A percentile compares a stretch with the other conserved stretches of the same genome.
These are phyloP conservation scores for Kwoniella europaea DNA, from an alignment of 768 basidiomycete genomes.

Conservation along the genomic window DNA sequence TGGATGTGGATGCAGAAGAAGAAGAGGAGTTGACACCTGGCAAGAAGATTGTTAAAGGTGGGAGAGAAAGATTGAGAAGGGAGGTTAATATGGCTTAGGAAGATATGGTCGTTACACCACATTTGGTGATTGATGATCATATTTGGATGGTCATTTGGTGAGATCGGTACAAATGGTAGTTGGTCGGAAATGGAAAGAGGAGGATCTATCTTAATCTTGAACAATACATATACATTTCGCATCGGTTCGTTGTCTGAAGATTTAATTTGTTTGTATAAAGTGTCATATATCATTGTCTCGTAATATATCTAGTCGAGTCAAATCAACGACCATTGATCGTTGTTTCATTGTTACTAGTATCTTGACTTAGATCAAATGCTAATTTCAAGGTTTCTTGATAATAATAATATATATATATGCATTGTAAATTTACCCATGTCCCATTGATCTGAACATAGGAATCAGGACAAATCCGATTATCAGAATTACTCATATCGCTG, in stretches of 20 bases:
- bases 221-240: background rate
- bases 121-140: no score
- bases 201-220: background rate
- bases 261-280: background rate
- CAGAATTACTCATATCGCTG: no score
- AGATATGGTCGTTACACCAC: background rate
- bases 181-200: background rate
- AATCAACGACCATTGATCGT: background rate
- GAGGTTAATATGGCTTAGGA: conserved; percentile 25
- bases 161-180: no score
- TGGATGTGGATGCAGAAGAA: conserved; percentile 6
- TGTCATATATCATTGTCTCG: background rate
- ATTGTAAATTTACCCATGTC: conserved; percentile 13
- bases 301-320: no score
- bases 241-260: background rate
- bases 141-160: no score
- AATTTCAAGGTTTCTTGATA: background rate
- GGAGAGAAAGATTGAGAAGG: conserved; percentile 14
- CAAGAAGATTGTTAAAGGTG: background rate
- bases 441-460: background rate
- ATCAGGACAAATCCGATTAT: no score
- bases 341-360: background rate
- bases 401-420: conserved; percentile 2
- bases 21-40: conserved; percentile 38
- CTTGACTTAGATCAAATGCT: background rate